phyloP scores from a whole-genome alignment of 2,329 filamentous ascomycete species.

The Penicillium vulpinum region DNA sequence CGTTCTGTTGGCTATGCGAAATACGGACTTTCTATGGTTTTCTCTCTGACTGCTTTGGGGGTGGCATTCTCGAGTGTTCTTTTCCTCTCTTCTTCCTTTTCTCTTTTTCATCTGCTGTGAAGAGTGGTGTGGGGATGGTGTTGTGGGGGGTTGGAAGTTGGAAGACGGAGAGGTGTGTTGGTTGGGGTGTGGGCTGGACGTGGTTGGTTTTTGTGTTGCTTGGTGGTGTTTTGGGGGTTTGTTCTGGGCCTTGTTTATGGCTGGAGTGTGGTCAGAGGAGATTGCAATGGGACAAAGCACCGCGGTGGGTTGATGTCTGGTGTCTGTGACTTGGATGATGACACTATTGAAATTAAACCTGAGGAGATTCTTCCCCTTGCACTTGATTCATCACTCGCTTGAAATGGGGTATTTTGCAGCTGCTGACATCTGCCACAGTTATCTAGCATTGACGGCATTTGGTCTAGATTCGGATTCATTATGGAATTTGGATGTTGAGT shows the following conservation, averaged over 20 bases:
- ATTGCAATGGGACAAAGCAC: constrained; percentile 25
- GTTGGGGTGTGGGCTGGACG: constrained; percentile 9
- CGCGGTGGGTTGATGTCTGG: constrained; percentile 27
- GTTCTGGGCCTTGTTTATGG: constrained; percentile 2
- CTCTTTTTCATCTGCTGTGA: constrained; percentile 3
- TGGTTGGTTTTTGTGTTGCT: constrained; percentile 3
- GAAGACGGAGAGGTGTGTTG: constrained; percentile 2
- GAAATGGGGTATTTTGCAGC: background rate
- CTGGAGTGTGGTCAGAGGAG: constrained; percentile 4
- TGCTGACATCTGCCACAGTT: background rate
- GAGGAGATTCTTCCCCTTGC: constrained; percentile 35
- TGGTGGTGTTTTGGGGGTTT: background rate
- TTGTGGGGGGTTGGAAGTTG: constrained; percentile 2
- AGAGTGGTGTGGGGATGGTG: constrained; percentile 1
- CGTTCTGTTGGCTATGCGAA: constrained; percentile 2
- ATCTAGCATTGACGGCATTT: background rate
- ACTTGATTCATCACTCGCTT: background rate
- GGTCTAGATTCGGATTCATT: too few species aligned
- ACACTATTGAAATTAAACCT: constrained; percentile 47
- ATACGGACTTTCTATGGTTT: background rate
- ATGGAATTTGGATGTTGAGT: background rate
- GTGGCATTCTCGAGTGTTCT: background rate
- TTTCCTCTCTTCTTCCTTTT: background rate
- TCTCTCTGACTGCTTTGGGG: background rate
- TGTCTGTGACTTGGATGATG: constrained; percentile 38